phyloP scores from a whole-genome alignment of 2,329 filamentous ascomycete genomes.

The Whalleya microplaca region DNA sequence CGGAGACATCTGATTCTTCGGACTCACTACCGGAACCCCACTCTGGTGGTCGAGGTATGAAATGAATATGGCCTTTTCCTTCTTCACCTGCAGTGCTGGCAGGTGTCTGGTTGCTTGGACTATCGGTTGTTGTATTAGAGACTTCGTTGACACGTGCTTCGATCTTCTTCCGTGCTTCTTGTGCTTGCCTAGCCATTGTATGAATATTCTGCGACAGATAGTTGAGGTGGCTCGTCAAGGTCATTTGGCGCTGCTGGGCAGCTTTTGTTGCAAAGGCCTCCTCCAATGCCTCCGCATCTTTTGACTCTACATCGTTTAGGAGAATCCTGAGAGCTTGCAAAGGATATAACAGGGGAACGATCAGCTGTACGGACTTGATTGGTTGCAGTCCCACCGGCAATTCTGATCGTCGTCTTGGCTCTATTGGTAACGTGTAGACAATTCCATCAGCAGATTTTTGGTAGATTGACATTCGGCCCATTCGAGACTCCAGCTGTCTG shows the following conservation, averaged over 20 bases:
- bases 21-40: conserved; percentile 60
- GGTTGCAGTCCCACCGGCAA: conserved; percentile 64
- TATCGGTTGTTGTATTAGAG: not conserved
- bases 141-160: not conserved
- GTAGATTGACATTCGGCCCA: conserved; percentile 69
- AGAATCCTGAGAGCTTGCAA: conserved; percentile 68
- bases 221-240: conserved; percentile 75
- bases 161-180: conserved; percentile 30
- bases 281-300: conserved; percentile 66
- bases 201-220: conserved; percentile 74
- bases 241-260: conserved; percentile 60
- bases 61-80: conserved; percentile 67
- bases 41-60: conserved; percentile 78
- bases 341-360: conserved; percentile 73
- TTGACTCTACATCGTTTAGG: conserved; percentile 64
- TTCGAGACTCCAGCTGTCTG: conserved; percentile 74
- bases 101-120: conserved; percentile 4
- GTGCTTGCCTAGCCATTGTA: conserved; percentile 61
- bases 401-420: conserved; percentile 62
- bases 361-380: conserved; percentile 67
- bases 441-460: conserved; percentile 71
- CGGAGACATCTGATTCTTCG: conserved; percentile 47
- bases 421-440: conserved; percentile 71
- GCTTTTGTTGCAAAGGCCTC: conserved; percentile 65
- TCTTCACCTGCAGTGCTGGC: conserved; percentile 35